Evolutionary conservation across 768 basidiomycete genomes (phyloP), one percentile per base, ranked within the genome.

Genomic region (Hydnomerulius pinastri): DNA sequence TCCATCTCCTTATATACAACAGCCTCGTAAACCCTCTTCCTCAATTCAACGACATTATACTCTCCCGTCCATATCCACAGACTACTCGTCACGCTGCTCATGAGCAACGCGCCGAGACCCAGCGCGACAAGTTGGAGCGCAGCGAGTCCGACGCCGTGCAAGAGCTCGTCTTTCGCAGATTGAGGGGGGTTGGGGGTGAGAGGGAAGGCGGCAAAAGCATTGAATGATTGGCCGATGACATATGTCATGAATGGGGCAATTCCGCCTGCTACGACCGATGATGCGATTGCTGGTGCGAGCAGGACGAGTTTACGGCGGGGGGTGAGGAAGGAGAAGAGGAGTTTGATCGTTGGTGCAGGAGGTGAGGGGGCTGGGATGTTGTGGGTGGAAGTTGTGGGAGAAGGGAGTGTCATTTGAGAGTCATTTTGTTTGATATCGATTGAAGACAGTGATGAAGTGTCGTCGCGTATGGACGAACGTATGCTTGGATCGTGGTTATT

Each of bases 61-160:
- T 98, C 96, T 4, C 92, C 93, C 5, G 86, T 81, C 73, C 85
- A 83, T 40, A 93, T 90, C 96, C 96, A 98, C 9, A 96, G 68
- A 23, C 76, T 77, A 41, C 85, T 84, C 2, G 87, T 90, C 50
- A 87, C 57, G 55, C 87, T 89, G 61, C 87, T 89, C 48, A 93
- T 73, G 2, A 80, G 65, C 24, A 97, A 73, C 1, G 86, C 81
- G 12, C 80, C 86, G 4, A 81, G 62, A 2, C 83, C 86, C 1
- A 94, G 71, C 9, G 71, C 84, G 7, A 90, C 63, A 9, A 92
- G 80, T 63, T 89, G 73, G 18, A 92, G 50, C 0, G 89, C 82
- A 10, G 81, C 78, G 4, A 80, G 49, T 12, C 85, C 83, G 45
- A 90, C 76, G 18, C 75, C 77, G 36, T 72, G 77, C 2, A 86